Base-by-base conservation (phyloP, 2,329 filamentous ascomycete species). In the Talaromyces albobiverticillius region DNA sequence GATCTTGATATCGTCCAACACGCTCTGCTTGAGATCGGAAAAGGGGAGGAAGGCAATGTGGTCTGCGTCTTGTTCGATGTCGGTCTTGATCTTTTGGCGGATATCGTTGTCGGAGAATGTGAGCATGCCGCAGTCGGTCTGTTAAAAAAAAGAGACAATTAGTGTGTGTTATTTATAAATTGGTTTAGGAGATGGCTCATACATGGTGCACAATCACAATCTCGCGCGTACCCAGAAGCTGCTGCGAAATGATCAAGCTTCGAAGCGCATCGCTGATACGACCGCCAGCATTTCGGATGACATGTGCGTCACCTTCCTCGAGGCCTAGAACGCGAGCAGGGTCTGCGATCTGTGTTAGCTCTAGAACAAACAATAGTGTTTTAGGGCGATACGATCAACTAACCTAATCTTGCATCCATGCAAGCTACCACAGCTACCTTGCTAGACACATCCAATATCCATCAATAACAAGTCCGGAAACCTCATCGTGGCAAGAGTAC, bases 271-370 rank as follows among this genome's bases (percentile, higher is more conserved):
- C 89, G 34, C 76, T 73, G 1, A 83, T 85, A 14, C 80, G 84
- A 1, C 77, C 88, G 2, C 86, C 86, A 8, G 85, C 87, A 62
- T 91, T 92, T 54, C 88, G 83, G 56, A 91, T 86, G 29, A 91
- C 82, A 69, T 94, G 89, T 0, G 89, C 89, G 59, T 90, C 87
- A 38, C 89, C 89, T n/a, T 89, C 80, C n/a, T 79, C 74, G 56
- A 92, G 86, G 9, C 85, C 86, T 51, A 90, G 86, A 1, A 86
- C 87, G 10, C 80, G 75, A 3, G 83, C 79, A 0, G 88, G 84
- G 62, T 93, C 79, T 68, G 20, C 7, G 26, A 29, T 10, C 10
- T 29, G 5, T 6, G 10, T 29, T 29, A 29, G 26, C 26, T 5
- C 26, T 29, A 6, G 10, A 29, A 29, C 5, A 6, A 10, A 10